Evolutionary conservation across 169 alveolate species (phyloP).

Genomic region (Ichthyophthirius multifiliis): DNA sequence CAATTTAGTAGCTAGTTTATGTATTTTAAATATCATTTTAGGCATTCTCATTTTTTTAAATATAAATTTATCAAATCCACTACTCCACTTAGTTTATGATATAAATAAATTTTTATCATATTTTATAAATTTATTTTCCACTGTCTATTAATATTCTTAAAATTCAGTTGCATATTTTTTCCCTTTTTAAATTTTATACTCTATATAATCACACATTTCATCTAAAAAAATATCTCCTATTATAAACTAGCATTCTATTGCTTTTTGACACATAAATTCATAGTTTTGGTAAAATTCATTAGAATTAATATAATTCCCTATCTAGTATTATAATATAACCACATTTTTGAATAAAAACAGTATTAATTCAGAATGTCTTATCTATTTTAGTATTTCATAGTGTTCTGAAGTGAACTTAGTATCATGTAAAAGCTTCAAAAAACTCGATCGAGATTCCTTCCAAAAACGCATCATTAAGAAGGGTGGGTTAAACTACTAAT

Average conservation of each 20-base stretch:
- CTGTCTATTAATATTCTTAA: neutral
- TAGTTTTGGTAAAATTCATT: neutral
- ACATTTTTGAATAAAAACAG: neutral
- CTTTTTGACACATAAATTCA: neutral
- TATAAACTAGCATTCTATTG: neutral
- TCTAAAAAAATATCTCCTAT: neutral
- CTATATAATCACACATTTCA: neutral
- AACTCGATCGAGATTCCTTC: neutral
- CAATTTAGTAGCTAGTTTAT: neutral
- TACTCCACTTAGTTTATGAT: neutral
- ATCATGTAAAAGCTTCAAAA: neutral
- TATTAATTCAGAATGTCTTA: neutral
- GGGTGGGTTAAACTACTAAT: neutral
- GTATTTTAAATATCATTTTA: neutral
- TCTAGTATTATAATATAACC: neutral
- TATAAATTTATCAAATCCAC: neutral
- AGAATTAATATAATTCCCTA: neutral
- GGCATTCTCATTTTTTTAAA: neutral
- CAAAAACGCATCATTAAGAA: conserved; percentile 1
- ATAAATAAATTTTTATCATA: neutral
- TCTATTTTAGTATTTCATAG: neutral
- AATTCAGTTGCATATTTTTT: neutral
- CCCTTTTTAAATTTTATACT: neutral
- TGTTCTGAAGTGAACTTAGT: neutral
- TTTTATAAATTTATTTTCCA: neutral